Base-by-base conservation (phyloP, 1,284 basidiomycete species). In the Boletus sp. region DNA sequence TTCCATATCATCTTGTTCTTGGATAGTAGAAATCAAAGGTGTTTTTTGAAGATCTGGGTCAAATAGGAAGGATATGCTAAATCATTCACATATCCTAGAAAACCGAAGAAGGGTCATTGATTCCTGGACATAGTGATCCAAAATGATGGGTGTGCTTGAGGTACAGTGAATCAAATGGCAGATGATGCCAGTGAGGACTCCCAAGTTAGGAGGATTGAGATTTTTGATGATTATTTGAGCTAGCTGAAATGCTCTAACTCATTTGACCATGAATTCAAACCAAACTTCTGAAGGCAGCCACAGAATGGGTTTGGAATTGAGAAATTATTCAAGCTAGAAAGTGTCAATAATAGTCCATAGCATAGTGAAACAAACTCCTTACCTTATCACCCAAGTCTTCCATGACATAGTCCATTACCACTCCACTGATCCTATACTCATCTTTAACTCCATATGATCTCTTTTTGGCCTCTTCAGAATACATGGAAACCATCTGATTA, bases 11-110 rank as follows among this genome's bases (percentile, higher is more conserved):
- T 54, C 30, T 0, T 0, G 3, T 7, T 50, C 30, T 5, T 54
- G 36, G 9, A 54, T 0, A 1, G 2, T 10, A 46, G 36, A 2
- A 55, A 17, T 13, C 25, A 46, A 0, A 26, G 30, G 1, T 20
- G 0, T 0, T n/a, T 20, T 6, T 33, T 7, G 0, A 59, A 2
- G 1, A 44, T 32, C 1, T 0, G 59, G 27, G 1, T 59, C 48
- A 1, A 37, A 38, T 3, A 60, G 9, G 19, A 60, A 58, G 10
- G 60, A 60, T 35, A 55, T 53, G 0, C 38, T 4, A 37, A 41
- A 2, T 17, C 5, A 2, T 53, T 19, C 39, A 8, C 1, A 55
- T 16, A 22, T 14, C 22, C 7, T 9, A 8, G 32, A 33, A 33
- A 39, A 54, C 4, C 50, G 19, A 3, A 58, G 14, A 0, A 55